phyloP scores from a whole-genome alignment of 257 asterid species.

The Solanum infundibuliforme region DNA sequence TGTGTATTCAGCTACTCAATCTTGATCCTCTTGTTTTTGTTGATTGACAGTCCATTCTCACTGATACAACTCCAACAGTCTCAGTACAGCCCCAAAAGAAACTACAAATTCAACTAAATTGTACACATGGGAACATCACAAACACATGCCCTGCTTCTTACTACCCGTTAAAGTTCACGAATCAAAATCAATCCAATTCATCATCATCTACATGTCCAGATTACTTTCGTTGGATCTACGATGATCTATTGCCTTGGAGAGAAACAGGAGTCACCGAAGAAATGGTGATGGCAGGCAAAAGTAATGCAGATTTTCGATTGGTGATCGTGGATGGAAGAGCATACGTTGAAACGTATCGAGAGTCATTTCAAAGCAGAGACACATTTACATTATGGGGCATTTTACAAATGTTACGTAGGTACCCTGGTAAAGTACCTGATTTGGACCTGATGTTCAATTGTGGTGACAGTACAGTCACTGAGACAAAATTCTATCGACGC shows the following conservation, averaged over 20 bases:
- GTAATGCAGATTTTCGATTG: slow-evolving; percentile 23
- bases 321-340: slow-evolving; percentile 24
- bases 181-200: neutral
- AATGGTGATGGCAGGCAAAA: slow-evolving; percentile 17
- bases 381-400: slow-evolving; percentile 29
- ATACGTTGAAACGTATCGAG: slow-evolving; percentile 10
- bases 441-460: slow-evolving; percentile 32
- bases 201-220: slow-evolving; percentile 15
- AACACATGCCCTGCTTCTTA: slow-evolving; percentile 21
- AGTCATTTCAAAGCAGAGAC: slow-evolving; percentile 31
- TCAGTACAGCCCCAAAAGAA: neutral
- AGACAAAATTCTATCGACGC: neutral
- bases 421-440: slow-evolving; percentile 30
- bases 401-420: slow-evolving; percentile 27
- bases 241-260: slow-evolving; percentile 33
- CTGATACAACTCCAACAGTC: neutral
- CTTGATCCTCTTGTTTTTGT: neutral
- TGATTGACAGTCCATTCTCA: slow-evolving; percentile 26
- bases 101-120: slow-evolving; percentile 21
- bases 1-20: neutral
- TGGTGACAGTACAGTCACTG: slow-evolving; percentile 23
- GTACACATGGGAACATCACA: slow-evolving; percentile 9
- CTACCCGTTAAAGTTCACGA: slow-evolving; percentile 18
- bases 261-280: slow-evolving; percentile 25
- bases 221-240: slow-evolving; percentile 31